Evolutionary conservation across 2,329 filamentous ascomycete genomes (phyloP).

Genomic region (Alternaria atra): DNA sequence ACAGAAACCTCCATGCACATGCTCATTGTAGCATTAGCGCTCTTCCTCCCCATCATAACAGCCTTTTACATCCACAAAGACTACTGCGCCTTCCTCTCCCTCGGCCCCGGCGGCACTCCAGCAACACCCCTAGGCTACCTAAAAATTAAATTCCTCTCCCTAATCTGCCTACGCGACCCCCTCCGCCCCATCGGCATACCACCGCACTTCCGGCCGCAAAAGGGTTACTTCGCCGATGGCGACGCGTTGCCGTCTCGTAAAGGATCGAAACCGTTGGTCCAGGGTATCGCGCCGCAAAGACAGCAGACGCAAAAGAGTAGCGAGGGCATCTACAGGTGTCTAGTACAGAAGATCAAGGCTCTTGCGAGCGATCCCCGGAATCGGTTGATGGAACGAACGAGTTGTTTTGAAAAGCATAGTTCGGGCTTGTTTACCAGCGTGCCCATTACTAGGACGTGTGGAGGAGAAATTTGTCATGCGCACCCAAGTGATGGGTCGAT

Average conservation of each 20-base stretch:
- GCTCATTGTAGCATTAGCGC: conserved; percentile 10
- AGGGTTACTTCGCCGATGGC: conserved; percentile 64
- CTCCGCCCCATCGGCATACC: conserved; percentile 66
- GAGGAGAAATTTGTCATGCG: conserved; percentile 84
- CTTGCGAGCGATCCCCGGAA: conserved; percentile 40
- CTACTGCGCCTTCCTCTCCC: conserved; percentile 77
- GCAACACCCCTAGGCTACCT: conserved; percentile 77
- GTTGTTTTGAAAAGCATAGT: conserved; percentile 84
- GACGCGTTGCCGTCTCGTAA: conserved; percentile 66
- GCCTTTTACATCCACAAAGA: conserved; percentile 68
- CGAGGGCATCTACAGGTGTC: conserved; percentile 55
- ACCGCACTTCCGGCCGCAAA: conserved; percentile 60
- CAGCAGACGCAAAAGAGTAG: conserved; percentile 75
- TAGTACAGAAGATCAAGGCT: conserved; percentile 29
- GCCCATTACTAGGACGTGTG: conserved; percentile 74
- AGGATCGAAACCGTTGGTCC: conserved; percentile 72
- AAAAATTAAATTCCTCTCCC: conserved; percentile 74
- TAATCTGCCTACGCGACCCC: conserved; percentile 77
- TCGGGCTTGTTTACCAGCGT: conserved; percentile 75
- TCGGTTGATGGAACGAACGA: conserved; percentile 63
- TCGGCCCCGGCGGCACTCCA: conserved; percentile 83
- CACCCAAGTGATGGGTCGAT: conserved; percentile 79
- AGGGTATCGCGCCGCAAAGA: conserved; percentile 82
- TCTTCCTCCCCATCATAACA: conserved; percentile 38
- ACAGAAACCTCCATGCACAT: conserved; percentile 6